A percentile compares a stretch with the other conserved stretches of the same genome.
These are phyloP conservation scores for Globisporangium megalacanthum DNA, from an alignment of 352 stramenopile species.

Conservation along the genomic window DNA sequence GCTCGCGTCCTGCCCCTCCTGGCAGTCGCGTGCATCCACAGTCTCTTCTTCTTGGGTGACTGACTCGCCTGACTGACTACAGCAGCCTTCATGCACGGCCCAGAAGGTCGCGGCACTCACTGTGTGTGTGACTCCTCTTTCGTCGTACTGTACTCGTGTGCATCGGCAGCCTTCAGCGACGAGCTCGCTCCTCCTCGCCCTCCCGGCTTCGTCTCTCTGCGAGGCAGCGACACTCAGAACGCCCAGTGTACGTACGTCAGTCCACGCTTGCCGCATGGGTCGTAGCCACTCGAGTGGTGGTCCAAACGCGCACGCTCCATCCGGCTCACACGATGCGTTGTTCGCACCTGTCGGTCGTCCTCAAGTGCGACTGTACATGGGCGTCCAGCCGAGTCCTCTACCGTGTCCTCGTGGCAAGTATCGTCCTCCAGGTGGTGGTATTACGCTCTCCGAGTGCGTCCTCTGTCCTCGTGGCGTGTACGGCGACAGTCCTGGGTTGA, in stretches of 20 bases:
- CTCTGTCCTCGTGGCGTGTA: slow-evolving; percentile 73
- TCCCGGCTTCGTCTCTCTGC: slow-evolving; percentile 1
- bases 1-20: slow-evolving; percentile 1
- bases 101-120: too few species aligned
- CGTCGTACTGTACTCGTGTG: too few species aligned
- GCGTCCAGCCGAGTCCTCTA: slow-evolving; percentile 39
- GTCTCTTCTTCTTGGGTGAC: slow-evolving; percentile 7
- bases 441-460: slow-evolving; percentile 52
- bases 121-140: too few species aligned
- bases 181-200: slow-evolving; percentile 4
- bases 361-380: slow-evolving; percentile 18
- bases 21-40: slow-evolving; percentile 2
- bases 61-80: too few species aligned
- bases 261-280: too few species aligned
- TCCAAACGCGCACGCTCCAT: neutral
- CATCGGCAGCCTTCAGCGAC: slow-evolving; percentile 2
- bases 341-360: neutral
- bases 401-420: slow-evolving; percentile 68
- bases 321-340: neutral
- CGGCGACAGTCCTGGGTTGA: slow-evolving; percentile 51
- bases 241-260: slow-evolving; percentile 3
- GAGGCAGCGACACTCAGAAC: slow-evolving; percentile 1
- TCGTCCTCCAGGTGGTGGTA: slow-evolving; percentile 33
- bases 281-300: too few species aligned
- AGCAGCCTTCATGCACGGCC: too few species aligned